Evolutionary conservation across 78 protist species (phyloP).

Genomic region (Speleostelium caveatum): DNA sequence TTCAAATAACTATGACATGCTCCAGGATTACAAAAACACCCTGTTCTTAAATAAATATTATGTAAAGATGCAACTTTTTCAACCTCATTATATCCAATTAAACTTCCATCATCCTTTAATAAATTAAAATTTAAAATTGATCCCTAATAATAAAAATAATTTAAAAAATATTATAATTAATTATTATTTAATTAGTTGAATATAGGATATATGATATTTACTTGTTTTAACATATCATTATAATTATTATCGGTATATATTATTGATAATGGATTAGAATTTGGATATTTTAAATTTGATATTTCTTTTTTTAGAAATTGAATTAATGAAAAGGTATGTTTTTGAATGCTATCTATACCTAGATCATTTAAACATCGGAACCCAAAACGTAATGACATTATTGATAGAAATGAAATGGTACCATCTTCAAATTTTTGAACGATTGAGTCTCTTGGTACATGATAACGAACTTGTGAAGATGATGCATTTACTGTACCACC

Average conservation of each 20-base stretch:
- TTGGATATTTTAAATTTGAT: slow-evolving; percentile 14
- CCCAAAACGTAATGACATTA: slow-evolving; percentile 28
- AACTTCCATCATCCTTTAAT: slow-evolving; percentile 34
- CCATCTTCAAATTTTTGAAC: slow-evolving; percentile 64
- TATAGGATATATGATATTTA: too few relatives aligned
- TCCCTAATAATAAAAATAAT: too few relatives aligned
- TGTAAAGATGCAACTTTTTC: slow-evolving; percentile 65
- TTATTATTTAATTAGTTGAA: too few relatives aligned
- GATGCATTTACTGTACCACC: slow-evolving; percentile 91
- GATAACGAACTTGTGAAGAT: slow-evolving; percentile 49
- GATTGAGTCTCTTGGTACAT: slow-evolving; percentile 8
- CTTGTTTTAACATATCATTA: too few relatives aligned
- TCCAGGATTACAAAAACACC: slow-evolving; percentile 95
- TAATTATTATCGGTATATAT: slow-evolving; percentile 77
- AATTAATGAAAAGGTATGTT: slow-evolving; percentile 55
- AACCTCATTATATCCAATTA: slow-evolving; percentile 80
- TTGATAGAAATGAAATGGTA: slow-evolving; percentile 55
- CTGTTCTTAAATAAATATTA: slow-evolving; percentile 67
- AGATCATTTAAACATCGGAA: slow-evolving; percentile 19
- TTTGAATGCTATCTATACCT: slow-evolving; percentile 24
- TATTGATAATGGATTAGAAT: slow-evolving; percentile 26
- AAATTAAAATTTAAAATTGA: slow-evolving; percentile 85
- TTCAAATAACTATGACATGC: slow-evolving; percentile 88
- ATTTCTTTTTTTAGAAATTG: slow-evolving; percentile 25
- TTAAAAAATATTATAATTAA: too few relatives aligned